Base-by-base conservation (phyloP, 2,329 filamentous ascomycete species). In the Onygenales sp. region DNA sequence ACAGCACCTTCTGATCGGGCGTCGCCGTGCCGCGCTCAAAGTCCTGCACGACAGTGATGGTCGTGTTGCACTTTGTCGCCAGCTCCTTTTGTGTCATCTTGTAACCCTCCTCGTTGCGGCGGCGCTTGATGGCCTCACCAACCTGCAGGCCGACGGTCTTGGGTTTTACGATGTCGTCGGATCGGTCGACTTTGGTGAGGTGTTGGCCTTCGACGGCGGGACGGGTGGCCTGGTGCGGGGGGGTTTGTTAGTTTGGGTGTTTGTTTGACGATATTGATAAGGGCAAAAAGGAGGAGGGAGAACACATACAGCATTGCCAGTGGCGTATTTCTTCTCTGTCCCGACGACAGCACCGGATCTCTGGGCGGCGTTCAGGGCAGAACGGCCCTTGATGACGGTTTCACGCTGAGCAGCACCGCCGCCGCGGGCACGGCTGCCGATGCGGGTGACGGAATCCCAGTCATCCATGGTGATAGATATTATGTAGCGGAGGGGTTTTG, bases 111-210 rank as follows among this genome's bases (percentile, higher is more conserved):
- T 86, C 83, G 68, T 83, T 84, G 59, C 93, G 87, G 53, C 87
- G 82, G 65, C 85, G 81, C 65, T 83, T 80, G 75, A 97, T 96
- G 60, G 86, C 87, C 61, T 88, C 83, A 65, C 87, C 89, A 59
- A 97, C 88, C 53, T 81, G 78, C 65, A 80, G 79, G 68, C 90
- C 89, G 55, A 96, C 79, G 46, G 89, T 94, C 77, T 95, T 95
- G 67, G 90, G 91, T 78, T 95, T 95, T 74, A 97, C 86, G 75
- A 96, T 95, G 70, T 96, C 93, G 78, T 97, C 91, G 69, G 84
- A 85, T 62, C 92, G 91, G 79, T 97, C 93, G 72, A 98, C 91
- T 79, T 97, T 96, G 62, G 93, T 97, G 60, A 97, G 80, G 69
- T 88, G 91, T 76, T 98, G 93, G 63, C 93, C 93, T 75, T 97